Evolutionary conservation across 2,329 filamentous ascomycete genomes (phyloP).

Genomic region (Metarhizium guizhouense): DNA sequence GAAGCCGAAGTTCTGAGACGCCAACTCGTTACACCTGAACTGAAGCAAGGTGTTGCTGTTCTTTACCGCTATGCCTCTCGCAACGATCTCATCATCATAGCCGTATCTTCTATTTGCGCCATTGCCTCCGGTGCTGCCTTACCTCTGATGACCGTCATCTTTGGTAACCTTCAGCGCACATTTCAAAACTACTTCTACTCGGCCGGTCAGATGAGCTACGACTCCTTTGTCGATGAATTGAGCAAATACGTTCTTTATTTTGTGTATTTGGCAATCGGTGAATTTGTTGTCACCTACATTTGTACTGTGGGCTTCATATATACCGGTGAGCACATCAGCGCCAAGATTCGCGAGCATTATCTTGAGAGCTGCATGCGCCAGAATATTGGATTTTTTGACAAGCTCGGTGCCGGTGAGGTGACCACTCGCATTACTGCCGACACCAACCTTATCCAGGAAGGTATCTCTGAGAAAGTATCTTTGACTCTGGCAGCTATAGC

Average conservation of each 20-base stretch:
- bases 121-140: slow-evolving; percentile 67
- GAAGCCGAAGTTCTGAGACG: slow-evolving; percentile 59
- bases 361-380: slow-evolving; percentile 75
- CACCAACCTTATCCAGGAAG: slow-evolving; percentile 87
- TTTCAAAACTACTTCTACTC: slow-evolving; percentile 56
- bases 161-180: slow-evolving; percentile 63
- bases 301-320: slow-evolving; percentile 87
- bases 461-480: slow-evolving; percentile 82
- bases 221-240: slow-evolving; percentile 52
- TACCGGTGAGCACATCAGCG: slow-evolving; percentile 68
- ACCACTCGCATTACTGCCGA: slow-evolving; percentile 92
- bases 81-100: slow-evolving; percentile 55
- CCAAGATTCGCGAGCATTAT: slow-evolving; percentile 75
- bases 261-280: slow-evolving; percentile 72
- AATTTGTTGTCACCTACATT: slow-evolving; percentile 71
- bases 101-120: slow-evolving; percentile 51
- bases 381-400: slow-evolving; percentile 91
- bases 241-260: slow-evolving; percentile 67
- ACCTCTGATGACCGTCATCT: slow-evolving; percentile 74
- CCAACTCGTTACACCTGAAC: slow-evolving; percentile 57
- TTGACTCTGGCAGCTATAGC: slow-evolving; percentile 68
- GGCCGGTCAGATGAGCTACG: slow-evolving; percentile 32
- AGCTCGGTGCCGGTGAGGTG: slow-evolving; percentile 84
- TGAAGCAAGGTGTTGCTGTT: slow-evolving; percentile 54
- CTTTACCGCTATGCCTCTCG: slow-evolving; percentile 63